Evolutionary conservation across 1,284 basidiomycete genomes (phyloP).

Genomic region (Ceratobasidium sp.): DNA sequence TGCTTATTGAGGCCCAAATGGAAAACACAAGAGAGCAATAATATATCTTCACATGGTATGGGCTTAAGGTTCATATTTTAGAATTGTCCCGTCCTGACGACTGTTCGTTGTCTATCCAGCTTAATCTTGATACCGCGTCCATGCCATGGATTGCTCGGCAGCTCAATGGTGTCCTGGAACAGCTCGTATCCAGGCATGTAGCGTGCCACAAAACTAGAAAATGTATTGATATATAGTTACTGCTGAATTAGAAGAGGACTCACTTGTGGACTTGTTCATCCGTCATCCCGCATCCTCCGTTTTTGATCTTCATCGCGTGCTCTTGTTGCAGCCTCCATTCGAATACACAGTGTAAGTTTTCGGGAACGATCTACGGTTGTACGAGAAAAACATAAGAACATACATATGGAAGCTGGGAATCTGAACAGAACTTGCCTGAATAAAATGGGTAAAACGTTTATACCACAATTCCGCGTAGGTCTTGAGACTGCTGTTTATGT

Average conservation of each 20-base stretch:
- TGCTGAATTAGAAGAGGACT: constrained; percentile 52
- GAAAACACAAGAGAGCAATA: constrained; percentile 48
- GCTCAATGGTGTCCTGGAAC: constrained; percentile 64
- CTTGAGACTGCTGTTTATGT: constrained; percentile 73
- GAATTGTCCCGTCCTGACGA: constrained; percentile 27
- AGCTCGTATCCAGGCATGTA: constrained; percentile 91
- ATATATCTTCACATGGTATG: not conserved
- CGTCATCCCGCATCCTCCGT: constrained; percentile 89
- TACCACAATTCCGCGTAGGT: constrained; percentile 74
- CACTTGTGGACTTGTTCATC: constrained; percentile 82
- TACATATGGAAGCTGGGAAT: constrained; percentile 13
- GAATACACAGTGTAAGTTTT: constrained; percentile 60
- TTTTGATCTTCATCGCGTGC: constrained; percentile 83
- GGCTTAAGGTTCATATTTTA: not conserved
- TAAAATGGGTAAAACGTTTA: constrained; percentile 74
- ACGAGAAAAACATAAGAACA: not conserved
- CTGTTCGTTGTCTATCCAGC: constrained; percentile 20
- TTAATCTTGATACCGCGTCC: constrained; percentile 25
- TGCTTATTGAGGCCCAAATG: constrained; percentile 53
- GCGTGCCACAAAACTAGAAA: constrained; percentile 76
- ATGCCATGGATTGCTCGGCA: constrained; percentile 28
- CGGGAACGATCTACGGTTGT: constrained; percentile 15
- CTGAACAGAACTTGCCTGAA: constrained; percentile 68
- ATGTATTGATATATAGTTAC: not conserved
- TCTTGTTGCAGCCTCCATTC: constrained; percentile 90